Percentiles rank a stretch among this genome's conserved stretches.
Evolutionary conservation across 2,329 filamentous ascomycete species (phyloP).

Genomic region (Madurella fahalii): DNA sequence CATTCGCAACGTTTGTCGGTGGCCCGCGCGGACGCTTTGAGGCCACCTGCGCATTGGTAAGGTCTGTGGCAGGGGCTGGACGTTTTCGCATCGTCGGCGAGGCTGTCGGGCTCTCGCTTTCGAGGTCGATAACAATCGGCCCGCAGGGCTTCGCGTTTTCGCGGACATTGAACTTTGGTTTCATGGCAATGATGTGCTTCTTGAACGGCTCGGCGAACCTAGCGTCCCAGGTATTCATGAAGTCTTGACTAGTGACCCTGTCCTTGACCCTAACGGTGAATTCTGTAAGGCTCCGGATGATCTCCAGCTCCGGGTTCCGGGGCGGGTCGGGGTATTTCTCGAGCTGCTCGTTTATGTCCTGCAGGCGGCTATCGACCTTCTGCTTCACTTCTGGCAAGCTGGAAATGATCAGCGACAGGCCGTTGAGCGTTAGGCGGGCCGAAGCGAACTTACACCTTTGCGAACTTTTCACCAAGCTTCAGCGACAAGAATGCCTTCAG

Average conservation of each 20-base stretch:
- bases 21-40: slow-evolving; percentile 17
- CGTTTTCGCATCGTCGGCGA: slow-evolving; percentile 18
- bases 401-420: neutral
- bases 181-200: slow-evolving; percentile 41
- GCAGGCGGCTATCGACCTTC: slow-evolving; percentile 48
- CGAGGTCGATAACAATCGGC: slow-evolving; percentile 36
- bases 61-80: neutral
- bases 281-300: slow-evolving; percentile 55
- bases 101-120: slow-evolving; percentile 12
- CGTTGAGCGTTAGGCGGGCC: too few relatives aligned
- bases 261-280: slow-evolving; percentile 54
- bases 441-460: slow-evolving; percentile 39
- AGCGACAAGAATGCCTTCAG: slow-evolving; percentile 50
- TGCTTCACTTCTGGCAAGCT: slow-evolving; percentile 40
- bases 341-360: slow-evolving; percentile 52
- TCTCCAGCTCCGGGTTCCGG: slow-evolving; percentile 60
- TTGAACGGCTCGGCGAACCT: slow-evolving; percentile 50
- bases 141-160: slow-evolving; percentile 37
- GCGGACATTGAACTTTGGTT: slow-evolving; percentile 37
- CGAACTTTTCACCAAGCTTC: slow-evolving; percentile 51
- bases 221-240: slow-evolving; percentile 41
- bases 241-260: slow-evolving; percentile 49
- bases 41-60: neutral
- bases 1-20: slow-evolving; percentile 12
- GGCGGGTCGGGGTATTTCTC: slow-evolving; percentile 62